Percentiles rank a stretch among this genome's conserved stretches.
Conservation (phyloP, 2,329 filamentous ascomycete species). For the Penicillium sp. region DNA sequence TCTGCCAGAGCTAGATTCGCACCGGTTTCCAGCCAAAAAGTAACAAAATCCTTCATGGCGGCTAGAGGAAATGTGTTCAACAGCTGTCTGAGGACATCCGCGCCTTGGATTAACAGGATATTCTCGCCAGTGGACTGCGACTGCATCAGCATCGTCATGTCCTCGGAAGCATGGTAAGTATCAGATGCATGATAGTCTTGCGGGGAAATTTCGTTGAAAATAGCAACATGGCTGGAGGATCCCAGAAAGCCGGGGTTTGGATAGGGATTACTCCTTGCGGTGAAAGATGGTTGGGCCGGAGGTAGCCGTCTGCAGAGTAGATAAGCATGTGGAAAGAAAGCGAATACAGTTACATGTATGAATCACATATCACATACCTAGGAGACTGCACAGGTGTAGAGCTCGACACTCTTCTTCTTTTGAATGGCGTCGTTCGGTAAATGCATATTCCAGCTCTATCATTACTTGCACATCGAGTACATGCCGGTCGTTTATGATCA, state of each 20-base stretch:
- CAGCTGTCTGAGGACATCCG: slow-evolving; percentile 23
- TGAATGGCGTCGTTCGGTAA: slow-evolving; percentile 27
- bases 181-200: slow-evolving; percentile 13
- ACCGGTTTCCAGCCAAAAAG: slow-evolving; percentile 25
- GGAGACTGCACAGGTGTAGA: slow-evolving; percentile 10
- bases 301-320: slow-evolving; percentile 10
- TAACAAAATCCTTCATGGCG: slow-evolving; percentile 25
- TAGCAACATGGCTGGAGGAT: slow-evolving; percentile 29
- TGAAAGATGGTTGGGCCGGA: slow-evolving; percentile 19
- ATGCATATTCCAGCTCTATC: slow-evolving; percentile 21
- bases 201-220: slow-evolving; percentile 27
- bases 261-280: slow-evolving; percentile 23
- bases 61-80: slow-evolving; percentile 19
- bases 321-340: not conserved
- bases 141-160: slow-evolving; percentile 5
- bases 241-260: slow-evolving; percentile 30
- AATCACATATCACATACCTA: slow-evolving; percentile 1
- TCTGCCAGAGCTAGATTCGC: slow-evolving; percentile 27
- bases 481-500: slow-evolving; percentile 23
- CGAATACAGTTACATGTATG: not conserved
- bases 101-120: slow-evolving; percentile 21
- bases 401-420: slow-evolving; percentile 19
- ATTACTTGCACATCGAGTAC: slow-evolving; percentile 18
- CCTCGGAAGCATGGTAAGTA: not conserved
- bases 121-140: slow-evolving; percentile 21